Evolutionary conservation across 192 early-diverging fungal species (phyloP), one percentile per base, ranked within the genome.

Genomic region (Fimicolochytrium jonesii): DNA sequence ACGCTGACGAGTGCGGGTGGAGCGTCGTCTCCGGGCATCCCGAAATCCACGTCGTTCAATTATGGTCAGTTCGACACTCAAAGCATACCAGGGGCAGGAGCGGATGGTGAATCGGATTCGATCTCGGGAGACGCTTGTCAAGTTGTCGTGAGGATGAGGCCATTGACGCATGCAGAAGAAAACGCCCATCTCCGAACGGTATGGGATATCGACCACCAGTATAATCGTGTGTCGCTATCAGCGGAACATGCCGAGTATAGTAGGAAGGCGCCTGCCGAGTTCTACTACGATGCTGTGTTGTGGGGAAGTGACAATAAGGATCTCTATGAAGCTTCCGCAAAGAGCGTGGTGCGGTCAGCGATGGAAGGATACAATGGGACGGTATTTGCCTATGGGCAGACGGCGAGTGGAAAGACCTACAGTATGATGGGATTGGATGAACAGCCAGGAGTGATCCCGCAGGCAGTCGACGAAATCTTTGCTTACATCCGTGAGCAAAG

Each of bases 371-470:
- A 55, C 13, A 61, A 57, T 56, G 90, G 87, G 29, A 96, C 94
- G 2, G 91, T 98, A 2, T 98, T 98, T 80, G 93, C 96, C 3
- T 98, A 98, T 76, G 96, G 96, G 18, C 94, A 97, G 71, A 99
- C 96, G 7, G 89, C 93, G 6, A 90, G 88, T 7, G 96, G 96
- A 43, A 99, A 99, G 67, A 97, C 96, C 0, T 69, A 78, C 42
- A 76, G 71, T 1, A 90, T 90, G 88, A 74, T 82, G 36, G 89
- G 88, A 31, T 71, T 66, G 41, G 59, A 69, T 26, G 61, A 73
- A 23, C 82, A 87, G 52, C 81, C 79, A 7, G 89, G 89, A 0
- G 79, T 91, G 34, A 90, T 89, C 37, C 76, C 75, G 37, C 77
- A 82, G 31, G 83, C 89, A 4, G 82, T 88, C 25, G 67, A 72